phyloP scores from a whole-genome alignment of 495 filamentous ascomycete genomes.

The Neurospora sp. region DNA sequence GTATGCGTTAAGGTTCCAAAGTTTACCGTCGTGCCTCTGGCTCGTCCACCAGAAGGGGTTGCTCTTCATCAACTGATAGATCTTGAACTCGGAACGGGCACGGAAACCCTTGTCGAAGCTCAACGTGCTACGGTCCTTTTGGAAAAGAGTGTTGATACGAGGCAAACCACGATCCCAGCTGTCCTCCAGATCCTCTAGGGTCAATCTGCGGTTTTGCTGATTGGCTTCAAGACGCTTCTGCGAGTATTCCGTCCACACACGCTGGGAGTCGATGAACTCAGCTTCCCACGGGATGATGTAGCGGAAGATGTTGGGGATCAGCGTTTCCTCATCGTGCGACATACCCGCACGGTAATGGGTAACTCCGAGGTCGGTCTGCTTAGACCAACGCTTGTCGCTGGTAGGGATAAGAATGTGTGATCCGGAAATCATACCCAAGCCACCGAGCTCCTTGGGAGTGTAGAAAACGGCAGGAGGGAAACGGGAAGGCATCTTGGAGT shows the following conservation, averaged over 20 bases:
- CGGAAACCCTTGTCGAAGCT: slow-evolving; percentile 99
- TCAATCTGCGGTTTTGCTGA: slow-evolving; percentile 91
- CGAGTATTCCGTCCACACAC: slow-evolving; percentile 98
- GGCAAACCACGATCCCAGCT: slow-evolving; percentile 98
- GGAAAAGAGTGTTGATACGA: slow-evolving; percentile 98
- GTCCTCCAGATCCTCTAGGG: slow-evolving; percentile 94
- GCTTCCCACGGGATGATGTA: slow-evolving; percentile 99
- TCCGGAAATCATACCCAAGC: slow-evolving; percentile 97
- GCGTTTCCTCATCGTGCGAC: slow-evolving; percentile 95
- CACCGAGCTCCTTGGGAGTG: slow-evolving; percentile 96
- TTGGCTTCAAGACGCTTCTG: slow-evolving; percentile 97
- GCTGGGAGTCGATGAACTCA: slow-evolving; percentile 97
- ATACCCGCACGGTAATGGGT: slow-evolving; percentile 97
- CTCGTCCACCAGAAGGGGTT: slow-evolving; percentile 99
- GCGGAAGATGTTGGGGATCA: slow-evolving; percentile 98
- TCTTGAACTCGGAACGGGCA: slow-evolving; percentile 92
- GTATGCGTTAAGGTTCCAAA: slow-evolving; percentile 98
- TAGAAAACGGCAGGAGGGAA: slow-evolving; percentile 99
- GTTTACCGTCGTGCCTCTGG: slow-evolving; percentile 93
- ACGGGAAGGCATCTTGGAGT: slow-evolving; percentile 99
- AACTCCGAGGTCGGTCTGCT: slow-evolving; percentile 94
- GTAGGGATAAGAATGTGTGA: slow-evolving; percentile 97
- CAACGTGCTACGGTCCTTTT: slow-evolving; percentile 95
- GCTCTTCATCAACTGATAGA: slow-evolving; percentile 98
- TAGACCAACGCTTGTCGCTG: slow-evolving; percentile 95